Evolutionary conservation across 768 basidiomycete genomes (phyloP).

Genomic region (Termitomyces sp.): DNA sequence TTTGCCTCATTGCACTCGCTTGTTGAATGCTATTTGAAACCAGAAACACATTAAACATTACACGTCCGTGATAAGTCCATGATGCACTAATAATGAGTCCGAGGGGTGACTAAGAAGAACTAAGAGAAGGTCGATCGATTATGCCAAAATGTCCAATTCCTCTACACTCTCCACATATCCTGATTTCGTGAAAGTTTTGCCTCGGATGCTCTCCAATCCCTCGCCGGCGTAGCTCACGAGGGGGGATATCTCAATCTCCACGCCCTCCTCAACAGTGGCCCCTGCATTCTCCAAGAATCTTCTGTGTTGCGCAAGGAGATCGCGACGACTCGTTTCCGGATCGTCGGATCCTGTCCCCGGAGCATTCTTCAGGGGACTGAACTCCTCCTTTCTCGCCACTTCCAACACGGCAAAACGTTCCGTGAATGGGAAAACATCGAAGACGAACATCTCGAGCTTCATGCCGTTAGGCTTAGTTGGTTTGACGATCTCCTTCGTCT

Average conservation of each 20-base stretch:
- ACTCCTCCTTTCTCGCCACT: constrained; percentile 85
- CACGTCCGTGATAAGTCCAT: constrained; percentile 12
- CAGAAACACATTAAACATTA: constrained; percentile 12
- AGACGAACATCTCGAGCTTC: constrained; percentile 98
- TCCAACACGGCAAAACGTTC: constrained; percentile 82
- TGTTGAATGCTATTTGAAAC: background rate
- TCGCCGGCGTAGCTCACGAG: constrained; percentile 90
- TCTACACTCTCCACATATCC: constrained; percentile 64
- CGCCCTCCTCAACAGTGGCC: constrained; percentile 63
- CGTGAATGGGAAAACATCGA: constrained; percentile 97
- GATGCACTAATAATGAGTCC: constrained; percentile 10
- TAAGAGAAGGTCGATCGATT: constrained; percentile 1
- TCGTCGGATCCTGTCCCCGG: constrained; percentile 89
- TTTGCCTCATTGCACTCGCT: background rate
- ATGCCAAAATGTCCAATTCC: constrained; percentile 63
- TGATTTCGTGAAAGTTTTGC: constrained; percentile 73
- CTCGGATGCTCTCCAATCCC: constrained; percentile 75
- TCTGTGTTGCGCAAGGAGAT: constrained; percentile 84
- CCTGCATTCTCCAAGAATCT: constrained; percentile 82
- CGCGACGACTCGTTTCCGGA: constrained; percentile 85
- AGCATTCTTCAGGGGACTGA: constrained; percentile 96
- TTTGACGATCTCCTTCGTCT: constrained; percentile 67
- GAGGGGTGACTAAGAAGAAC: background rate
- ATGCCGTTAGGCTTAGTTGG: constrained; percentile 94
- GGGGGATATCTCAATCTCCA: constrained; percentile 90